These are phyloP conservation scores for Arthrobotrys conoides DNA, from an alignment of 2,329 filamentous ascomycete species.

Conservation along the genomic window DNA sequence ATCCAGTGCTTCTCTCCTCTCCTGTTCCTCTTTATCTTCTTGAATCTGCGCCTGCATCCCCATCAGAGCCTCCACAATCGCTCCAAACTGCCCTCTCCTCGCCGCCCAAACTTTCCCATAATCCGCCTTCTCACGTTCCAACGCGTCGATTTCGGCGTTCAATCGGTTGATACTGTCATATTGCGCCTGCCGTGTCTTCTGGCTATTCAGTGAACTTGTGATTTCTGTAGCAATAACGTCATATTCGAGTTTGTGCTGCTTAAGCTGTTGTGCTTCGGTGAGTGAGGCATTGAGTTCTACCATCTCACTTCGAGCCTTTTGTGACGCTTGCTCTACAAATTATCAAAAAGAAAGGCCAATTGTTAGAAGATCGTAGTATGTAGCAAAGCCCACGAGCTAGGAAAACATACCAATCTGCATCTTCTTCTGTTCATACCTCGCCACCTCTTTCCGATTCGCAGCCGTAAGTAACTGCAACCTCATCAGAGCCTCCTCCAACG, in stretches of 20 bases:
- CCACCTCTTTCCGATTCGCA: conserved; percentile 63
- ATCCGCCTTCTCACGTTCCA: conserved; percentile 63
- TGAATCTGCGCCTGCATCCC: conserved; percentile 64
- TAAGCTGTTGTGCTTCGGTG: conserved; percentile 61
- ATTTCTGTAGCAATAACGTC: conserved; percentile 64
- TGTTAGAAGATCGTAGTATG: background rate
- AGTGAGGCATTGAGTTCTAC: conserved; percentile 60
- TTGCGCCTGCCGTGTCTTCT: conserved; percentile 64
- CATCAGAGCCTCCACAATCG: conserved; percentile 64
- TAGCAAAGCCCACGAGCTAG: background rate
- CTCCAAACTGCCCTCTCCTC: conserved; percentile 62
- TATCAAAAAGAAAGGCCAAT: background rate
- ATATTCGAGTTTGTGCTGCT: conserved; percentile 63
- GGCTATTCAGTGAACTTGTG: conserved; percentile 60
- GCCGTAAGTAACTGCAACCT: conserved; percentile 63
- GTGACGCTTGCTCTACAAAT: conserved; percentile 59
- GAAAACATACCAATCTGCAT: conserved; percentile 59
- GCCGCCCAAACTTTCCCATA: conserved; percentile 63
- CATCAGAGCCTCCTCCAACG: conserved; percentile 63
- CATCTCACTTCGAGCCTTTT: conserved; percentile 62
- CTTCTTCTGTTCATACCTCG: conserved; percentile 64
- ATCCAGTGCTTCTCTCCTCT: conserved; percentile 57
- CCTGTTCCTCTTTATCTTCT: conserved; percentile 65
- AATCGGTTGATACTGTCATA: conserved; percentile 62
- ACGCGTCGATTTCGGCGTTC: conserved; percentile 63